These are phyloP conservation scores for Blastobotrys raffinosifermentans DNA, from an alignment of 1,139 yeast species.

Conservation along the genomic window DNA sequence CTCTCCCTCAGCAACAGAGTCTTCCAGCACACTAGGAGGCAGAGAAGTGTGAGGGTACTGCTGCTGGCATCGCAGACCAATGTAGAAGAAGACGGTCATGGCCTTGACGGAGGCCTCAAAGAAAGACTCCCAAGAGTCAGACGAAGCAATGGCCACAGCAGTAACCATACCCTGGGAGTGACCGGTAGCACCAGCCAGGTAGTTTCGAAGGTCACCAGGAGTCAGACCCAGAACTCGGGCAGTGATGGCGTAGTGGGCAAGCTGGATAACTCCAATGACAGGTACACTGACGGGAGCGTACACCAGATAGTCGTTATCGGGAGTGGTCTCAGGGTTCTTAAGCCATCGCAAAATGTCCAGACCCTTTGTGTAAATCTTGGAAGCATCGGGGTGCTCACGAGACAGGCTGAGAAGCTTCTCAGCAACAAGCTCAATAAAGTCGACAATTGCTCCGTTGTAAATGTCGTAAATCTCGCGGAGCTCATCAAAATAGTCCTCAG, in stretches of 20 bases:
- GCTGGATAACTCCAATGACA: conserved; percentile 88
- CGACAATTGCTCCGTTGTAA: conserved; percentile 69
- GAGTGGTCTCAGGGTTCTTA: conserved; percentile 75
- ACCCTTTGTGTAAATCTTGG: conserved; percentile 90
- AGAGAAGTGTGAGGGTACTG: conserved; percentile 90
- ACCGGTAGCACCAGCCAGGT: conserved; percentile 85
- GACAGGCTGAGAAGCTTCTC: conserved; percentile 62
- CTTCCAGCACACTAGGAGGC: conserved; percentile 91
- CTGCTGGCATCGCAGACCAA: conserved; percentile 87
- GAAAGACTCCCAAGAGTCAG: conserved; percentile 83
- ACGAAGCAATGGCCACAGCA: conserved; percentile 83
- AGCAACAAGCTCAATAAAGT: conserved; percentile 66
- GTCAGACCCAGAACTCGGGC: conserved; percentile 78
- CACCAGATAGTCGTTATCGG: conserved; percentile 81
- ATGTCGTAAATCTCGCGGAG: conserved; percentile 75
- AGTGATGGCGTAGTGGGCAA: conserved; percentile 86
- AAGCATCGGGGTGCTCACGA: conserved; percentile 67
- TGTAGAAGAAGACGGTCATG: conserved; percentile 77
- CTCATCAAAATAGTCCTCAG: conserved; percentile 96
- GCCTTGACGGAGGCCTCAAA: conserved; percentile 68
- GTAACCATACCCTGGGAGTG: conserved; percentile 97
- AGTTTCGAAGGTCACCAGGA: conserved; percentile 79
- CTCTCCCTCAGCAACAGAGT: conserved; percentile 88
- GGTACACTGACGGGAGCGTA: conserved; percentile 96
- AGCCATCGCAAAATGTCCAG: conserved; percentile 86